Conservation (phyloP, 2,329 filamentous ascomycete genomes). For the Samsoniella hepiali region DNA sequence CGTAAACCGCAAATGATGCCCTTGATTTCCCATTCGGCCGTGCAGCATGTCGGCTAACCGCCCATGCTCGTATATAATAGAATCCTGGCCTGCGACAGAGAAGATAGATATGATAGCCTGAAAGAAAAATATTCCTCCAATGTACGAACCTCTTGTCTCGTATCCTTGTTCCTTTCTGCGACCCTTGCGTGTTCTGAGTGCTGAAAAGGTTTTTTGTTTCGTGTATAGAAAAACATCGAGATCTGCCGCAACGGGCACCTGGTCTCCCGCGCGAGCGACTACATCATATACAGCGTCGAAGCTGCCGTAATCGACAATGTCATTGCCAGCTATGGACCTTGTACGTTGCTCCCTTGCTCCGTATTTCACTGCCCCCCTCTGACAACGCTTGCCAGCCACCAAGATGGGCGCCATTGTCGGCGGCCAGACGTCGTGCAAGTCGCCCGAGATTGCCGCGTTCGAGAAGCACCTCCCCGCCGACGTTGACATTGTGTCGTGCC, state of each 20-base stretch:
- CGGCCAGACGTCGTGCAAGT: constrained; percentile 97
- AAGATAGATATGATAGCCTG: constrained; percentile 81
- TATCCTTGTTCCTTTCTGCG: constrained; percentile 15
- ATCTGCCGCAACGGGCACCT: constrained; percentile 93
- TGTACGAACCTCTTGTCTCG: constrained; percentile 57
- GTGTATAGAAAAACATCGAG: constrained; percentile 65
- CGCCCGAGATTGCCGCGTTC: constrained; percentile 90
- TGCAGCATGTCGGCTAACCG: constrained; percentile 13
- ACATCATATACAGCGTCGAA: constrained; percentile 98
- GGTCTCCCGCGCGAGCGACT: constrained; percentile 94
- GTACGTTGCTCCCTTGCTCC: constrained; percentile 50
- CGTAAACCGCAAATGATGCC: constrained; percentile 14
- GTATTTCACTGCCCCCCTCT: constrained; percentile 19
- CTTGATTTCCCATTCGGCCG: constrained; percentile 19
- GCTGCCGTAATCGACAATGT: constrained; percentile 85
- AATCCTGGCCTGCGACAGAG: constrained; percentile 90
- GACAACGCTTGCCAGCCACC: constrained; percentile 60
- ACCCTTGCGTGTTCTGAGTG: constrained; percentile 30
- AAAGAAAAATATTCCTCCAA: constrained; percentile 77
- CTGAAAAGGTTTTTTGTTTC: constrained; percentile 53
- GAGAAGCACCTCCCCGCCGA: constrained; percentile 83
- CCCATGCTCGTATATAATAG: constrained; percentile 45
- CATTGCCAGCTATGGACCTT: constrained; percentile 85
- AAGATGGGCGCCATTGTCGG: constrained; percentile 94
- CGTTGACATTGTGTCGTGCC: constrained; percentile 91